These are phyloP conservation scores for Apium graveolens DNA, from an alignment of 129 eudicot species.

Conservation along the genomic window DNA sequence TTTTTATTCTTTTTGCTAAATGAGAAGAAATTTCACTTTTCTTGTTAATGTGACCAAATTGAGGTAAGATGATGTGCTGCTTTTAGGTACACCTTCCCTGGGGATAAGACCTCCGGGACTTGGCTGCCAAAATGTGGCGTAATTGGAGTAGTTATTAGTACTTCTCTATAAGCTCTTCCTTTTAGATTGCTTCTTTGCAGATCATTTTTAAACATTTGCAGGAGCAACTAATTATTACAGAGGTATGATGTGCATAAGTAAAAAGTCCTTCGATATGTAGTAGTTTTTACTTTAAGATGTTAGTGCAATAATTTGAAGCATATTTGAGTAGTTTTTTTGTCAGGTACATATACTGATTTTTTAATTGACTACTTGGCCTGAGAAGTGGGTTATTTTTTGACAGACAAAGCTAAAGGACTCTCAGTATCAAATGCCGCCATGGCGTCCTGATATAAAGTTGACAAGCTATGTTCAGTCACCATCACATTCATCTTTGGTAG, in stretches of 20 bases:
- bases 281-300: not conserved
- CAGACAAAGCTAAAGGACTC: constrained; percentile 94
- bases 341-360: no score
- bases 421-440: constrained; percentile 74
- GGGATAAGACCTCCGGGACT: not conserved
- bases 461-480: constrained; percentile 55
- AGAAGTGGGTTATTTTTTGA: constrained; percentile 6
- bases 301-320: not conserved
- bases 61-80: not conserved
- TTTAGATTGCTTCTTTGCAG: constrained; percentile 32
- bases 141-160: not conserved
- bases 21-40: not conserved
- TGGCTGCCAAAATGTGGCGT: constrained; percentile 3
- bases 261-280: not conserved
- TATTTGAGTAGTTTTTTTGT: not conserved
- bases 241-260: constrained; percentile 43
- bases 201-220: constrained; percentile 88
- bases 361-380: not conserved
- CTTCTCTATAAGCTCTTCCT: not conserved
- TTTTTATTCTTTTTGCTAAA: no score
- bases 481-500: constrained; percentile 48
- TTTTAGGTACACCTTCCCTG: not conserved
- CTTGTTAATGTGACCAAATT: not conserved
- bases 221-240: constrained; percentile 68
- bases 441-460: constrained; percentile 54